Conservation (phyloP, 176 grass and related monocot genomes). For the Avena sativa region DNA sequence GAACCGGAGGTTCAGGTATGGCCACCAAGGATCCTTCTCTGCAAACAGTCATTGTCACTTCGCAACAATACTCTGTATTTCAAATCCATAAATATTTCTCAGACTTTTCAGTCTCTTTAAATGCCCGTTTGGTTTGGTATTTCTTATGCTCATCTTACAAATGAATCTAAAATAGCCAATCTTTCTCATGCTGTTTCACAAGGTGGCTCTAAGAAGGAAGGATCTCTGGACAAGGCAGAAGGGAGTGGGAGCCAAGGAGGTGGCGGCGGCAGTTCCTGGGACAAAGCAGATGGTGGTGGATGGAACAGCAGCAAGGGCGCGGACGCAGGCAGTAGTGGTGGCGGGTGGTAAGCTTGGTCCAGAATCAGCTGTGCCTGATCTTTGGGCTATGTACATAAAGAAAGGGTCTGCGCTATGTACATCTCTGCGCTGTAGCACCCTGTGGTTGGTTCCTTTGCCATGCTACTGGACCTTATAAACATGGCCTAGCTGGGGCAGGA, state of each 20-base stretch:
- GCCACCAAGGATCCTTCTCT: slow-evolving; percentile 6
- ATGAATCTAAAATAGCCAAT: not conserved
- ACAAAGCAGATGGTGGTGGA: slow-evolving; percentile 32
- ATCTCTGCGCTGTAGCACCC: not conserved
- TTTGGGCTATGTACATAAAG: slow-evolving; percentile 37
- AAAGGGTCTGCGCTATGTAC: not conserved
- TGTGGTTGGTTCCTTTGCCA: not conserved
- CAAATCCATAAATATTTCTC: too few species aligned
- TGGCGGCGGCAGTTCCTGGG: slow-evolving; percentile 39
- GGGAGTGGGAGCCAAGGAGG: slow-evolving; percentile 34
- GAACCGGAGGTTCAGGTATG: slow-evolving; percentile 3
- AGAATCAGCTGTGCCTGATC: slow-evolving; percentile 16
- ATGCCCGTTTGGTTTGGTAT: not conserved
- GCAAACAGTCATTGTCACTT: not conserved
- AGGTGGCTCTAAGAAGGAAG: slow-evolving; percentile 40
- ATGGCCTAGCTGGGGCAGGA: not conserved
- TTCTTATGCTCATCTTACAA: not conserved
- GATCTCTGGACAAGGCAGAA: slow-evolving; percentile 23
- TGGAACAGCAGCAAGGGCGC: slow-evolving; percentile 37
- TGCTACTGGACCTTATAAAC: slow-evolving; percentile 15
- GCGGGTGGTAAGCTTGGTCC: slow-evolving; percentile 42
- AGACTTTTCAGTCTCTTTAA: not conserved
- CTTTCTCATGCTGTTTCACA: slow-evolving; percentile 27
- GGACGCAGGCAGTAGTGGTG: not conserved
- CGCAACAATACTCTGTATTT: too few species aligned